Evolutionary conservation across 1,284 basidiomycete genomes (phyloP), one percentile per base, ranked within the genome.

Genomic region (Irpex sp.): DNA sequence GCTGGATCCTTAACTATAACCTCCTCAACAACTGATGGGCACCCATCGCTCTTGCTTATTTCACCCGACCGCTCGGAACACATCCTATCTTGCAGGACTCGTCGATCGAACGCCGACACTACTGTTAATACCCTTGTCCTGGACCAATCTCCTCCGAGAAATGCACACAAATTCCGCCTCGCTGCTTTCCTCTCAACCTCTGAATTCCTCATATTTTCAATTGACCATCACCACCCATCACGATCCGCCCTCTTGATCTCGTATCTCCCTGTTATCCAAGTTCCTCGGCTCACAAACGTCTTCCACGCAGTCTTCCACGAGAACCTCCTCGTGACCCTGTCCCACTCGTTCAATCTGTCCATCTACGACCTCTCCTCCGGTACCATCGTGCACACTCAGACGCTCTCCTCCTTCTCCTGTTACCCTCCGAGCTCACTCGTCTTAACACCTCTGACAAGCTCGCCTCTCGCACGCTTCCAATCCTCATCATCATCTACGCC

Each of bases 261-360:
- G 4, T 86, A 87, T 70, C 69, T 79, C 49, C 85, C 87, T 13
- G 69, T 74, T 6, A 72, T 75, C 49, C 70, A 72, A 57, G 75
- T 65, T 35, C 58, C 75, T 3, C 78, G 83, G 53, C 78, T 75
- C 5, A 71, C 79, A 11, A 80, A 80, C 9, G 80, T 89, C 64
- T 78, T 83, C 54, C 85, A 87, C 58, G 88, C 87, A 9, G 89
- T 81, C 15, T 93, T 90, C 69, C 85, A 92, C 66, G 89, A 92
- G 62, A 91, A 90, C 0, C 75, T 93, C 4, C 84, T 93, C 57
- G 79, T 89, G 50, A 86, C 88, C 0, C 78, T 93, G 46, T 88
- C 90, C 13, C 75, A 82, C 64, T 74, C 80, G 31, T 92, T 92
- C 71, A 79, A 79, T 11, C 79, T 93, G 26, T 86, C 85, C 47